These are phyloP conservation scores for Ascosphaera aggregata DNA, from an alignment of 2,329 filamentous ascomycete genomes.

Conservation along the genomic window DNA sequence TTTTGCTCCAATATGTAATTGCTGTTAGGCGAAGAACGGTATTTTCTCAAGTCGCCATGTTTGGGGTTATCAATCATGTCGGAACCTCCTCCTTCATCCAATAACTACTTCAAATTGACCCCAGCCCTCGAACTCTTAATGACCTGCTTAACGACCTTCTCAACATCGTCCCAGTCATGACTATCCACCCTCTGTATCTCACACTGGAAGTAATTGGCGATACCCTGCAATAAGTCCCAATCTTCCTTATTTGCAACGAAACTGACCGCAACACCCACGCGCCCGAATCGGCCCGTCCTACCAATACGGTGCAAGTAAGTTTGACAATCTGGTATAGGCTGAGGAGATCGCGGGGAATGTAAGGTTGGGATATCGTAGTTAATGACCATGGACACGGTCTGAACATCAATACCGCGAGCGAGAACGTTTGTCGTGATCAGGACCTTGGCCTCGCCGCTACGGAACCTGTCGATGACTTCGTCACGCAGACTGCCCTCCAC, in stretches of 20 bases:
- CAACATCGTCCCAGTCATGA: constrained; percentile 75
- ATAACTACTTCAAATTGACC: no score
- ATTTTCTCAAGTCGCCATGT: no score
- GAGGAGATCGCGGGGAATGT: no score
- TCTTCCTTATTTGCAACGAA: constrained; percentile 99
- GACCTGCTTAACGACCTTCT: constrained; percentile 56
- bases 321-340: no score
- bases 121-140: constrained; percentile 48
- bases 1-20: no score
- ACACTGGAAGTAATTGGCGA: constrained; percentile 57
- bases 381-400: constrained; percentile 98
- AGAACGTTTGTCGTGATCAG: constrained; percentile 94
- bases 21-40: no score
- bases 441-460: constrained; percentile 92
- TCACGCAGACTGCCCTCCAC: constrained; percentile 98
- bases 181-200: constrained; percentile 62
- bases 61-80: no score
- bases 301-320: constrained; percentile 99
- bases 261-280: constrained; percentile 99
- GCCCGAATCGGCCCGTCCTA: constrained; percentile 97
- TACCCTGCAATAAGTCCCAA: constrained; percentile 79
- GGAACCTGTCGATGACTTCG: constrained; percentile 99
- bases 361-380: constrained; percentile 99
- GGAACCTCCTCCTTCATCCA: no score
- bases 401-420: constrained; percentile 98